Base-by-base conservation (phyloP, 169 alveolate genomes). In the Plasmodium ovale region DNA sequence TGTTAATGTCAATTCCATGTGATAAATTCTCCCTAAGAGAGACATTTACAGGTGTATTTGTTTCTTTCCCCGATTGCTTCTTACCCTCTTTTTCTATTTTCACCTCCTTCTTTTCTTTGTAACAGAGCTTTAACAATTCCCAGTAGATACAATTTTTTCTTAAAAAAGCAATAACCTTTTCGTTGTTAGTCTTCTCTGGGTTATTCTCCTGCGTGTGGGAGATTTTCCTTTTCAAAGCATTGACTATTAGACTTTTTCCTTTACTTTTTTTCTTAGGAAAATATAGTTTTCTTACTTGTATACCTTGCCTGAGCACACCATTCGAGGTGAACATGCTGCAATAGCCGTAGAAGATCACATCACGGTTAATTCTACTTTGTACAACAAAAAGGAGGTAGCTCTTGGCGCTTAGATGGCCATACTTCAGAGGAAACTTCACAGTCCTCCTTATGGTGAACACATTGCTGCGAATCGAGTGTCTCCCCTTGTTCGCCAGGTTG, bases 181-280 rank as follows among this genome's bases (percentile, higher is more conserved):
- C 44, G 10, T 54, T 10, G 56, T 16, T 19, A 29, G 10, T 72
- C 2, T 42, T 7, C 5, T 3, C 19, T 54, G 5, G 19, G n/a
- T 2, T 12, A 44, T 27, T 33, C 25, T 72, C 87, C 29, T 51
- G 27, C 1, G 33, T 9, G 19, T 31, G 35, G 9, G 16, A 2
- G 42, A 74, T 74, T 42, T 74, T 60, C 33, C 33, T 74, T 54
- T 53, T 53, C 77, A 74, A 74, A 3, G 77, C 74, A n/a, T 47
- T n/a, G n/a, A n/a, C n/a, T n/a, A n/a, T n/a, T n/a, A n/a, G n/a
- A n/a, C n/a, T n/a, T n/a, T 16, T 69, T 3, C 49, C 49, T 59
- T 59, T 59, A 23, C 27, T 25, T 27, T 47, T 60, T 39, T 31
- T 65, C 10, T 42, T 35, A 5, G 51, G 37, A 62, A 59, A 67